These are phyloP conservation scores for Nigrospora oryzae DNA, from an alignment of 2,329 filamentous ascomycete genomes.

Conservation along the genomic window DNA sequence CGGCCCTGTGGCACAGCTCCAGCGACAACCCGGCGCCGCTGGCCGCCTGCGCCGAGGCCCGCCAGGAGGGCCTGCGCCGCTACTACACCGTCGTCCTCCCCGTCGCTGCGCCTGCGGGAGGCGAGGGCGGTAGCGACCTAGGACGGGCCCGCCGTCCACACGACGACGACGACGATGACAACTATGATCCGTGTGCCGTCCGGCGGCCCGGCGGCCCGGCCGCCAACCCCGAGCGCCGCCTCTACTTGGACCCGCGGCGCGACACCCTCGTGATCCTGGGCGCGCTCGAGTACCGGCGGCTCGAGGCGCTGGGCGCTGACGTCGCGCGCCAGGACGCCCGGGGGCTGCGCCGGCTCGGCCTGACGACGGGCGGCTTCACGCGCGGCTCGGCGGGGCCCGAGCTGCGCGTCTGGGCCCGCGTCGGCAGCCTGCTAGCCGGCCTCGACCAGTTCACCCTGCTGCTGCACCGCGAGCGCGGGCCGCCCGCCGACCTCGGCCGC, in stretches of 20 bases:
- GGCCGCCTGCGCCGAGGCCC: constrained; percentile 22
- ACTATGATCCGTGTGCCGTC: constrained; percentile 3
- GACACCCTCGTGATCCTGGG: constrained; percentile 24
- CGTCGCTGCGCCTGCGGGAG: constrained; percentile 8
- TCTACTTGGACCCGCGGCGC: constrained; percentile 20
- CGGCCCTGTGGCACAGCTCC: constrained; percentile 19
- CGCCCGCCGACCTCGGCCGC: constrained; percentile 7
- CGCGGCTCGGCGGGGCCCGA: constrained; percentile 12
- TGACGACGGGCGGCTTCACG: constrained; percentile 16
- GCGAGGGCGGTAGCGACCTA: constrained; percentile 5
- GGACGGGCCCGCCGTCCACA: too few relatives aligned
- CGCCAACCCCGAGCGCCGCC: constrained; percentile 7
- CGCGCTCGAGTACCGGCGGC: constrained; percentile 12
- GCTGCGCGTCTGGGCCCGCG: constrained; percentile 12
- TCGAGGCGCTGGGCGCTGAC: constrained; percentile 11
- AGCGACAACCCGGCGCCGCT: constrained; percentile 23
- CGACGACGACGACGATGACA: too few relatives aligned
- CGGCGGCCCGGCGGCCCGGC: constrained; percentile 4
- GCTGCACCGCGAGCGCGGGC: constrained; percentile 17
- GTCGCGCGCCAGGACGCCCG: constrained; percentile 13
- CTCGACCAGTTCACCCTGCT: constrained; percentile 21
- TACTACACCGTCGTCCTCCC: constrained; percentile 23
- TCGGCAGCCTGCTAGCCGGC: constrained; percentile 7
- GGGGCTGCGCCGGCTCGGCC: constrained; percentile 15
- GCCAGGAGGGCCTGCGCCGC: constrained; percentile 15